Conservation (phyloP, 768 basidiomycete species). For the Mycena sanguinolenta region DNA sequence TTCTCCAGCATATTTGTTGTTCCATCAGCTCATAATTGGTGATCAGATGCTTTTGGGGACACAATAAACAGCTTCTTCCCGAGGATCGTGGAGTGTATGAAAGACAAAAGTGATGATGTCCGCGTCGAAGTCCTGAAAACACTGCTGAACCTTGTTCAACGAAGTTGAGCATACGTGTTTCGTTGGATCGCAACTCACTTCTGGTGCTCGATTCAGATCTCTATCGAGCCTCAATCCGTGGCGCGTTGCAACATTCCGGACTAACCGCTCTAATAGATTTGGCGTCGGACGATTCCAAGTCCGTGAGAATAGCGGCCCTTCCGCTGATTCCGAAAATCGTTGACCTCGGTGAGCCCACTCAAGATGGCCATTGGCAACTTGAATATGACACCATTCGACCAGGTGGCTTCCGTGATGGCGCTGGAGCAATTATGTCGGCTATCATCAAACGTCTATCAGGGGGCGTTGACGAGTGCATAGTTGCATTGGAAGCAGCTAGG, state of each 20-base stretch:
- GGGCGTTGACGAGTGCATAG: slow-evolving; percentile 3
- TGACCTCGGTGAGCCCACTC: slow-evolving; percentile 12
- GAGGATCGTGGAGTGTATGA: too few relatives aligned
- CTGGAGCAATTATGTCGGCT: background rate
- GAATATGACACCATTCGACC: background rate
- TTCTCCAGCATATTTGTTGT: background rate
- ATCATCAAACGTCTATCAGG: background rate
- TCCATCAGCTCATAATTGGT: background rate
- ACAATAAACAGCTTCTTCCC: too few relatives aligned
- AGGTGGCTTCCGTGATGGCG: background rate
- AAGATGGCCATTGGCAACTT: background rate
- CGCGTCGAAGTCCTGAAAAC: too few relatives aligned
- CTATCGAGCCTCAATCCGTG: too few relatives aligned
- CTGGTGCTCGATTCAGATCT: too few relatives aligned
- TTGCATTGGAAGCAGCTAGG: background rate
- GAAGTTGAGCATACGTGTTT: too few relatives aligned
- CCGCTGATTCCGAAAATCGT: slow-evolving; percentile 9
- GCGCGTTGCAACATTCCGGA: too few relatives aligned
- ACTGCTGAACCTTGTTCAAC: too few relatives aligned
- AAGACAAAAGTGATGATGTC: too few relatives aligned
- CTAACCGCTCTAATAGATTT: background rate
- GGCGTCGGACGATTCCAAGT: background rate
- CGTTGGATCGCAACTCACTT: too few relatives aligned
- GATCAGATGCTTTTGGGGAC: slow-evolving; percentile 13
- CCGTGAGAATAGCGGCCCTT: too few relatives aligned